A percentile compares a stretch with the other conserved stretches of the same genome.
phyloP scores from a whole-genome alignment of 2,329 filamentous ascomycete genomes.

The Sclerotinia borealis region DNA sequence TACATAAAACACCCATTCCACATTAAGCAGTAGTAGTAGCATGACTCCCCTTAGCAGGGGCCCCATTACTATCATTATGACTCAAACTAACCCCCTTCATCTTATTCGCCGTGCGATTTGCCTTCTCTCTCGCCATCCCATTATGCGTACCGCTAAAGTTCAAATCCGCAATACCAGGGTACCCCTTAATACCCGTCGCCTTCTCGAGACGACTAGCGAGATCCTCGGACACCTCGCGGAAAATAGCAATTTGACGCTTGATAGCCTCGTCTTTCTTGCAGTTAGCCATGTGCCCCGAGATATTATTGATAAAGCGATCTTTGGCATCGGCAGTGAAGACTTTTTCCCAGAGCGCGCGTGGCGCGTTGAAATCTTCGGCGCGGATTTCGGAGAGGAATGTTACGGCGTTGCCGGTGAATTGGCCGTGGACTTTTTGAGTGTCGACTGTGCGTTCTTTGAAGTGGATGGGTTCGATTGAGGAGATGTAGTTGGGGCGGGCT shows the following conservation, averaged over 20 bases:
- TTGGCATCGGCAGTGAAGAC: constrained; percentile 45
- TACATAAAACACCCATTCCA: neutral
- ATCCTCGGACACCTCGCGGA: constrained; percentile 47
- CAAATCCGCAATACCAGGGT: constrained; percentile 49
- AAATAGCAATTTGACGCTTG: constrained; percentile 55
- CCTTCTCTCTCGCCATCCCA: constrained; percentile 44
- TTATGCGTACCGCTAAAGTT: constrained; percentile 57
- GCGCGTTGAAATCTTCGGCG: constrained; percentile 31
- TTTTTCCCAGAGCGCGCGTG: constrained; percentile 33
- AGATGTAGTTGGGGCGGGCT: constrained; percentile 41
- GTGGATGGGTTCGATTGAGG: constrained; percentile 28
- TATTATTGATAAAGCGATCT: constrained; percentile 53
- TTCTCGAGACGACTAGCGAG: constrained; percentile 47
- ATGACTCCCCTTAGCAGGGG: constrained; percentile 32
- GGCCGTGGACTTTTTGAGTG: constrained; percentile 40
- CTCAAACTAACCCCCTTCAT: constrained; percentile 34
- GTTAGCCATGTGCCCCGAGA: constrained; percentile 49
- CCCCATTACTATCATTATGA: constrained; percentile 41
- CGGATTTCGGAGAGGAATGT: constrained; percentile 39
- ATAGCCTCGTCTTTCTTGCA: constrained; percentile 49
- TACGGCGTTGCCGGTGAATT: constrained; percentile 43
- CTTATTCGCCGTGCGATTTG: constrained; percentile 45
- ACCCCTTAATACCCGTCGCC: constrained; percentile 53
- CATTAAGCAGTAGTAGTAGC: neutral
- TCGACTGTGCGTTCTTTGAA: constrained; percentile 35